A percentile compares a stretch with the other conserved stretches of the same genome.
phyloP scores from a whole-genome alignment of 1,284 basidiomycete species.

The Wallemia ichthyophaga region DNA sequence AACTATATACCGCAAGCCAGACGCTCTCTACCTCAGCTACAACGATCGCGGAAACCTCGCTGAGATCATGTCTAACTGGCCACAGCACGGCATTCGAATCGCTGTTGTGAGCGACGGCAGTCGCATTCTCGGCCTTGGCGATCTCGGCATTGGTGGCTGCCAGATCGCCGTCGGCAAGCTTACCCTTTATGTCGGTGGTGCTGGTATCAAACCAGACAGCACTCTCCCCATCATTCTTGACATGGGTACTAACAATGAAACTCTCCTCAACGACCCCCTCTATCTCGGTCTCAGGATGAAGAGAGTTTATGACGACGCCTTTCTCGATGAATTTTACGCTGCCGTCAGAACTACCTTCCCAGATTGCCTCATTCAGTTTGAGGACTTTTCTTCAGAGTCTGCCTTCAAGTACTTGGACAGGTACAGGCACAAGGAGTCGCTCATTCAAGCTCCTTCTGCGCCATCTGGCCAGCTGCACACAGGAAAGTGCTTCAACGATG shows the following conservation, averaged over 20 bases:
- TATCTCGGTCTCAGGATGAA: constrained; percentile 58
- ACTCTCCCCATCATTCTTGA: constrained; percentile 47
- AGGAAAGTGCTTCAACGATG: constrained; percentile 7
- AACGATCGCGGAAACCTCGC: constrained; percentile 54
- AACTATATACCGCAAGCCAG: constrained; percentile 6
- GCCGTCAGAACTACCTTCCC: constrained; percentile 46
- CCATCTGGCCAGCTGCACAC: constrained; percentile 3
- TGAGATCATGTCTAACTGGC: constrained; percentile 42
- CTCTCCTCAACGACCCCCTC: constrained; percentile 53
- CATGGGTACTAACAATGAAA: constrained; percentile 44
- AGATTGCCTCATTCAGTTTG: constrained; percentile 36
- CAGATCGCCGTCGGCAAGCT: constrained; percentile 81
- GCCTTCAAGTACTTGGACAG: constrained; percentile 52
- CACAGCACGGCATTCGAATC: constrained; percentile 40
- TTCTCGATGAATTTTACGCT: constrained; percentile 80
- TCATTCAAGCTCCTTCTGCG: background rate
- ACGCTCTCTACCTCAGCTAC: constrained; percentile 34
- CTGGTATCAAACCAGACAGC: constrained; percentile 49
- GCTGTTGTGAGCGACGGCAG: constrained; percentile 74
- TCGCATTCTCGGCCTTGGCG: constrained; percentile 71
- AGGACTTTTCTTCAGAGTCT: constrained; percentile 64
- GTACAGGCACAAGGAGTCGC: constrained; percentile 23
- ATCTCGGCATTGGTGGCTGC: constrained; percentile 37
- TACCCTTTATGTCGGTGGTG: constrained; percentile 23
- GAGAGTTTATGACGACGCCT: constrained; percentile 25